Percentiles rank a stretch among this genome's conserved stretches.
These are phyloP conservation scores for Globisporangium rhizosaccharum DNA, from an alignment of 352 stramenopile genomes.

Conservation along the genomic window DNA sequence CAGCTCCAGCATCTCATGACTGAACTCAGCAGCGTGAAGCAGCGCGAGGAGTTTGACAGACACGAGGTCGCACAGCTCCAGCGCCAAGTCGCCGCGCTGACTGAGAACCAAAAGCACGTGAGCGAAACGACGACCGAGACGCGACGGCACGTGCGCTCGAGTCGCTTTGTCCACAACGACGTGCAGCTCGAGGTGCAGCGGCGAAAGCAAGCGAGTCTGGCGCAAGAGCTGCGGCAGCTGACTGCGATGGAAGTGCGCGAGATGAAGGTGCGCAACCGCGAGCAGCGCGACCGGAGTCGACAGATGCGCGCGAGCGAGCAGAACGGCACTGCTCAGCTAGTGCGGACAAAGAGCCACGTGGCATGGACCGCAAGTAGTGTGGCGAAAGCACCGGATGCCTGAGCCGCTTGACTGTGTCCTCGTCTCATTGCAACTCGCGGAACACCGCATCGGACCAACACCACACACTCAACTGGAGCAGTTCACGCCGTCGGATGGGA, in stretches of 20 bases:
- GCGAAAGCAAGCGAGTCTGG: conserved; percentile 29
- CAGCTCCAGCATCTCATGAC: conserved; percentile 20
- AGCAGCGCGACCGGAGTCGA: conserved; percentile 5
- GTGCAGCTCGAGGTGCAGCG: conserved; percentile 23
- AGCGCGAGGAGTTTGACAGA: conserved; percentile 19
- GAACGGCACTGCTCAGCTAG: too few relatives aligned
- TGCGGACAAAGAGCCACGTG: neutral
- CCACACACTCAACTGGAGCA: too few relatives aligned
- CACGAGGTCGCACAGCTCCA: conserved; percentile 23
- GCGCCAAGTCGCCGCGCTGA: conserved; percentile 24
- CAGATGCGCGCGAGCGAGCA: neutral
- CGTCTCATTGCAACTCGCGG: too few relatives aligned
- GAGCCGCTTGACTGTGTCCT: too few relatives aligned
- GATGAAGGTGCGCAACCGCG: conserved; percentile 19
- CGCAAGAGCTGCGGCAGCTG: conserved; percentile 28
- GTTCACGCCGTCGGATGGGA: too few relatives aligned
- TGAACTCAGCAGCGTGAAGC: conserved; percentile 11
- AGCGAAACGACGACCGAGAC: conserved; percentile 3
- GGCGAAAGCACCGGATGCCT: too few relatives aligned
- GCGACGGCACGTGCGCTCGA: conserved; percentile 4
- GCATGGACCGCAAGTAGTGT: neutral
- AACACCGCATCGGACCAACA: too few relatives aligned
- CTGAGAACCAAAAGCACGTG: conserved; percentile 20
- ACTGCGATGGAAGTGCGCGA: conserved; percentile 30
- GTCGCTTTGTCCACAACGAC: conserved; percentile 12